A percentile compares a stretch with the other conserved stretches of the same genome.
These are phyloP conservation scores for Linderniella brevidens DNA, from an alignment of 257 asterid species.

Conservation along the genomic window DNA sequence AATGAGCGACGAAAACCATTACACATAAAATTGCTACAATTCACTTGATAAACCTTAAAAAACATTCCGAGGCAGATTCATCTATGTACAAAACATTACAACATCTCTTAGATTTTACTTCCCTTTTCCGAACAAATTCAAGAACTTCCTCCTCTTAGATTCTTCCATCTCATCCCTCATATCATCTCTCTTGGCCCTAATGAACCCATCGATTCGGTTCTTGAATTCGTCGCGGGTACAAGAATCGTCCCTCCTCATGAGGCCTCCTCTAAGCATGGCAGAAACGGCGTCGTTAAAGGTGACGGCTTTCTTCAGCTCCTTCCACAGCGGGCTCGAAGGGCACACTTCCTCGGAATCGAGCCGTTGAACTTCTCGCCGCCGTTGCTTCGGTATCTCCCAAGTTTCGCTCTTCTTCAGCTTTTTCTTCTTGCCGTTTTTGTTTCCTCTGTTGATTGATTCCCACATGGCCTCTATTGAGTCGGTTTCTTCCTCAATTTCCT, in stretches of 20 bases:
- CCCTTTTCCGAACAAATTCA: too few species aligned
- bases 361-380: neutral
- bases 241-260: neutral
- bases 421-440: too few species aligned
- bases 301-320: neutral
- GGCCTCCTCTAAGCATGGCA: neutral
- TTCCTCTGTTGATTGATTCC: constrained; percentile 12
- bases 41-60: too few species aligned
- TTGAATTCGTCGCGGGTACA: neutral
- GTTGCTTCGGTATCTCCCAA: neutral
- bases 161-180: neutral
- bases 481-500: too few species aligned
- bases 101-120: too few species aligned
- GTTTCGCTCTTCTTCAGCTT: too few species aligned
- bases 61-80: too few species aligned
- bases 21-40: too few species aligned
- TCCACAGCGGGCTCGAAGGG: neutral
- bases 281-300: neutral
- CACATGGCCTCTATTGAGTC: too few species aligned
- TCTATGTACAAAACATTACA: too few species aligned
- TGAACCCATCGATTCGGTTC: neutral
- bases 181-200: neutral
- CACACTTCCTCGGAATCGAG: constrained; percentile 2
- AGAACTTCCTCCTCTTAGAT: neutral
- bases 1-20: too few species aligned